A percentile compares a stretch with the other conserved stretches of the same genome.
Evolutionary conservation across 805 yeast genomes (phyloP).

Genomic region (Dipodascopsis uninucleata): DNA sequence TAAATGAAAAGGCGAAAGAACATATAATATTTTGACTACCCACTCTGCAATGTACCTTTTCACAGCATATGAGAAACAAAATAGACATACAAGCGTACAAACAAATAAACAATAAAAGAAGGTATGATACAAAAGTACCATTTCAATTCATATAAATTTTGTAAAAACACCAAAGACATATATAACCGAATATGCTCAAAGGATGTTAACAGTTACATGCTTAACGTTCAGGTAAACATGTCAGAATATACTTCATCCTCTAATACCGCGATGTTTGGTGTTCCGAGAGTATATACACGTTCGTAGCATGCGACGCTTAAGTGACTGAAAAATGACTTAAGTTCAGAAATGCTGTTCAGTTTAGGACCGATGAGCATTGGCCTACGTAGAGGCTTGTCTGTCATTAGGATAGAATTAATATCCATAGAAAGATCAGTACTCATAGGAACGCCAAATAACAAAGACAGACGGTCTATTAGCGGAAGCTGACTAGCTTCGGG

Average conservation of each 20-base stretch:
- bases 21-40: too few species aligned
- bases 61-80: too few species aligned
- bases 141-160: too few species aligned
- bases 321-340: constrained; percentile 63
- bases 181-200: too few species aligned
- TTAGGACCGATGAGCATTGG: constrained; percentile 44
- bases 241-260: constrained; percentile 24
- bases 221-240: constrained; percentile 15
- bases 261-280: constrained; percentile 10
- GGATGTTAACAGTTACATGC: too few species aligned
- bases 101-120: too few species aligned
- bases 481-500: constrained; percentile 33
- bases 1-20: too few species aligned
- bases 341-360: constrained; percentile 43
- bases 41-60: too few species aligned
- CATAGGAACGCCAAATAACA: constrained; percentile 30
- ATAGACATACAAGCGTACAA: too few species aligned
- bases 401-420: constrained; percentile 9
- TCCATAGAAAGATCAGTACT: constrained; percentile 17
- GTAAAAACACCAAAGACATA: too few species aligned
- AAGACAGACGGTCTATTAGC: constrained; percentile 45
- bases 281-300: constrained; percentile 19
- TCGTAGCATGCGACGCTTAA: constrained; percentile 45
- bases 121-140: too few species aligned
- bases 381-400: constrained; percentile 26